These are phyloP conservation scores for Candida berthetii DNA, from an alignment of 805 yeast species.

Conservation along the genomic window DNA sequence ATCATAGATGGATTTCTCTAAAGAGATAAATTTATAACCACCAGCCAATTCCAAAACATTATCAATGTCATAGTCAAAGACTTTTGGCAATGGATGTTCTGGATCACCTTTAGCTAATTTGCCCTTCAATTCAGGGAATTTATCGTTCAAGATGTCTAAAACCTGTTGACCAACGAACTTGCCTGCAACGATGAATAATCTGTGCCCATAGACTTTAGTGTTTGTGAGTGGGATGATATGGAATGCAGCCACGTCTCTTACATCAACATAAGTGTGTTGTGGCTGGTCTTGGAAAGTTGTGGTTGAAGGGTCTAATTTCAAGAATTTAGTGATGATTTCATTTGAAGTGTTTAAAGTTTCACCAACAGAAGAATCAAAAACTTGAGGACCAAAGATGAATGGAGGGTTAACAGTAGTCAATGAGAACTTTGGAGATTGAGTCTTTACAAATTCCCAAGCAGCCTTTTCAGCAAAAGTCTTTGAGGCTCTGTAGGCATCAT, in stretches of 20 bases:
- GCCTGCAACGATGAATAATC: slow-evolving; percentile 17
- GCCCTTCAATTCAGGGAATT: slow-evolving; percentile 34
- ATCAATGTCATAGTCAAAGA: slow-evolving; percentile 6
- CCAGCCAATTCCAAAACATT: slow-evolving; percentile 23
- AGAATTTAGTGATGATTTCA: slow-evolving; percentile 8
- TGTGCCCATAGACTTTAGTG: slow-evolving; percentile 15
- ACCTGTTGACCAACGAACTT: slow-evolving; percentile 11
- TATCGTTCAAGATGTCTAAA: slow-evolving; percentile 18
- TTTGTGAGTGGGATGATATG: slow-evolving; percentile 40
- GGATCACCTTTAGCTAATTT: slow-evolving; percentile 35
- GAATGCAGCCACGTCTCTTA: slow-evolving; percentile 50
- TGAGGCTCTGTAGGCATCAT: slow-evolving; percentile 31
- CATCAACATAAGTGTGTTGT: slow-evolving; percentile 31
- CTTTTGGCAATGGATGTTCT: slow-evolving; percentile 1
- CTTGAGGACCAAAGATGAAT: slow-evolving; percentile 39
- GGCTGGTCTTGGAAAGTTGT: slow-evolving; percentile 12
- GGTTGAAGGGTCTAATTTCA: slow-evolving; percentile 8
- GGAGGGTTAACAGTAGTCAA: slow-evolving; percentile 32
- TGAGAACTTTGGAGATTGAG: slow-evolving; percentile 27
- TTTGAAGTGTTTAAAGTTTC: slow-evolving; percentile 32
- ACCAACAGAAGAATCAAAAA: slow-evolving; percentile 27
- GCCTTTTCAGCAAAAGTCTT: slow-evolving; percentile 50
- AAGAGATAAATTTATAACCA: slow-evolving; percentile 26
- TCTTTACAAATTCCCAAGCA: slow-evolving; percentile 37
- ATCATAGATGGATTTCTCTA: slow-evolving; percentile 34